Evolutionary conservation across 805 yeast species (phyloP).

Genomic region (Millerozyma acaciae): DNA sequence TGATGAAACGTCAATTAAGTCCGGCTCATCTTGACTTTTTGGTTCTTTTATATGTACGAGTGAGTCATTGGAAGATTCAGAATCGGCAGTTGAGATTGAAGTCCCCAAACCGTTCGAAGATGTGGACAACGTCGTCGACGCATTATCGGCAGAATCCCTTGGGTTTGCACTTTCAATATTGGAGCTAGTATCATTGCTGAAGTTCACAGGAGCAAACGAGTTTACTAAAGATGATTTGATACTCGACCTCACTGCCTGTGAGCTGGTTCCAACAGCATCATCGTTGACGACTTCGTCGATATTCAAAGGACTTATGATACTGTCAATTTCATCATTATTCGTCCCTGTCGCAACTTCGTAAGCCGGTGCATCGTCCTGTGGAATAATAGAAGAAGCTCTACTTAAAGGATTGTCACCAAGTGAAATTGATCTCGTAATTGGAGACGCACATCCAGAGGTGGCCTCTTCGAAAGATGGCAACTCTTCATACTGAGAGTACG

Average conservation of each 20-base stretch:
- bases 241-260: constrained; percentile 14
- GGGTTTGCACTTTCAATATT: background rate
- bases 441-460: constrained; percentile 42
- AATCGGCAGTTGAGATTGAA: constrained; percentile 5
- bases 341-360: constrained; percentile 20
- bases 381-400: constrained; percentile 27
- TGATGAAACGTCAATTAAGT: background rate
- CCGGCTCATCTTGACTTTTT: background rate
- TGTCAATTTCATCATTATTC: constrained; percentile 3
- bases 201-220: constrained; percentile 27
- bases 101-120: constrained; percentile 7
- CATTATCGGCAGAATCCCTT: constrained; percentile 4
- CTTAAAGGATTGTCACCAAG: constrained; percentile 38
- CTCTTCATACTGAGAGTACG: constrained; percentile 21
- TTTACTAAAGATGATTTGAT: constrained; percentile 26
- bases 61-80: background rate
- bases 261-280: constrained; percentile 4
- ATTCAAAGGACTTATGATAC: constrained; percentile 9
- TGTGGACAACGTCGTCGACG: constrained; percentile 9
- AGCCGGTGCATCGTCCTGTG: constrained; percentile 31
- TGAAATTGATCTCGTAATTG: constrained; percentile 35
- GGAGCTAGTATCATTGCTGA: constrained; percentile 1
- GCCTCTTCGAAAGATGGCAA: constrained; percentile 70
- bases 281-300: constrained; percentile 28
- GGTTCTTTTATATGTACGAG: background rate